phyloP scores from a whole-genome alignment of 768 basidiomycete genomes.

The Dentipellis fragilis region DNA sequence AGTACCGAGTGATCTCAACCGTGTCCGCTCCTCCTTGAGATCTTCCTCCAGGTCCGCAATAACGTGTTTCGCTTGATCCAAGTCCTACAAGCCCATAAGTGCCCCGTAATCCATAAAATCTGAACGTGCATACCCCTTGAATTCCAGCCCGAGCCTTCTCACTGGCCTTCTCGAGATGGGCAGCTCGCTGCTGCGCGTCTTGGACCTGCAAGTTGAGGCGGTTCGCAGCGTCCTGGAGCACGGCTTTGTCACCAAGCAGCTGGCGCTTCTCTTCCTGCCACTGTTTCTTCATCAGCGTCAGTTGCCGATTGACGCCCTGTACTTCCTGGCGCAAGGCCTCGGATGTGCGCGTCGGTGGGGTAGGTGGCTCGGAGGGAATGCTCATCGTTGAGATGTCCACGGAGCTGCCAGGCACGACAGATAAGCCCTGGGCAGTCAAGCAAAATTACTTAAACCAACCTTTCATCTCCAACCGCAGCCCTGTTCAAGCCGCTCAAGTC shows the following conservation, averaged over 20 bases:
- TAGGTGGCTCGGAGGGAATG: constrained; percentile 49
- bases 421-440: not conserved
- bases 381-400: constrained; percentile 38
- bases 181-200: constrained; percentile 46
- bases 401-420: constrained; percentile 28
- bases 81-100: constrained; percentile 40
- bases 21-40: constrained; percentile 60
- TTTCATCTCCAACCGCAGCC: constrained; percentile 44
- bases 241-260: constrained; percentile 60
- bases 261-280: constrained; percentile 62
- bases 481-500: constrained; percentile 36
- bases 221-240: constrained; percentile 61
- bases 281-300: constrained; percentile 52
- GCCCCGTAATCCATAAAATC: not conserved
- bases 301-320: constrained; percentile 49
- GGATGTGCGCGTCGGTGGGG: constrained; percentile 56
- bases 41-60: constrained; percentile 64
- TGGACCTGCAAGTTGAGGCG: constrained; percentile 55
- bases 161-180: constrained; percentile 40
- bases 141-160: constrained; percentile 40
- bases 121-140: constrained; percentile 36
- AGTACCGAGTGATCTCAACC: constrained; percentile 48
- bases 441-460: constrained; percentile 27
- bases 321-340: constrained; percentile 55
- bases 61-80: constrained; percentile 52